Evolutionary conservation across 1,284 basidiomycete species (phyloP), one percentile per base, ranked within the genome.

Genomic region (Ustilago shanxiensis): DNA sequence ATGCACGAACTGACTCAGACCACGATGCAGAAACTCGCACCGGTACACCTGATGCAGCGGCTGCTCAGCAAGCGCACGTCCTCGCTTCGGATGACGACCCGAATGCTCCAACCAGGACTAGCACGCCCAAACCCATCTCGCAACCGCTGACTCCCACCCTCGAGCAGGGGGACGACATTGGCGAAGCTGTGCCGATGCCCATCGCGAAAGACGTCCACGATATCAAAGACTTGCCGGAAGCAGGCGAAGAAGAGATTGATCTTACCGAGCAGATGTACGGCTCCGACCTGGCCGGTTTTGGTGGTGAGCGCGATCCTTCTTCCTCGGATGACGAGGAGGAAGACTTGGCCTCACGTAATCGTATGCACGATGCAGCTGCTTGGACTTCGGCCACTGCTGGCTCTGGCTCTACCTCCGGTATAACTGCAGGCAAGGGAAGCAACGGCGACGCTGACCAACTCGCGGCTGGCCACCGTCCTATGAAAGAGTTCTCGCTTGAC

Each of bases 401-500:
- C 24, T 55, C 60, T 29, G 24, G 29, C n/a, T 51, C 35, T 13
- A 37, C 31, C n/a, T 28, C 16, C 44, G 29, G 41, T 5, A 24
- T 26, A 28, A 9, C 28, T 22, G 18, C 58, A 24, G 54, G 35
- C 20, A 50, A 59, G 24, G 51, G 29, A 2, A 37, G 35, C 18
- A 54, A 53, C 24, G 63, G 50, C n/a, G 20, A 59, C 2, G 20
- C 53, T 2, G 70, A 63, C 29, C 45, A 37, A 5, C 51, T 66
- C 9, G 70, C 64, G 29, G 69, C 69, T 2, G 62, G 72, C 18
- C 59, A 67, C 37, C 52, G 79, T 61, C 71, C 73, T 16, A 66
- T 65, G 67, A 65, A 71, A 11, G 74, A 77, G 53, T 83, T 85
- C 49, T 83, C 83, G 13, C 72, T 99, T 31, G 95, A 99, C 83